Base-by-base conservation (phyloP, 2,329 filamentous ascomycete species). In the Ophiostoma perfectum region DNA sequence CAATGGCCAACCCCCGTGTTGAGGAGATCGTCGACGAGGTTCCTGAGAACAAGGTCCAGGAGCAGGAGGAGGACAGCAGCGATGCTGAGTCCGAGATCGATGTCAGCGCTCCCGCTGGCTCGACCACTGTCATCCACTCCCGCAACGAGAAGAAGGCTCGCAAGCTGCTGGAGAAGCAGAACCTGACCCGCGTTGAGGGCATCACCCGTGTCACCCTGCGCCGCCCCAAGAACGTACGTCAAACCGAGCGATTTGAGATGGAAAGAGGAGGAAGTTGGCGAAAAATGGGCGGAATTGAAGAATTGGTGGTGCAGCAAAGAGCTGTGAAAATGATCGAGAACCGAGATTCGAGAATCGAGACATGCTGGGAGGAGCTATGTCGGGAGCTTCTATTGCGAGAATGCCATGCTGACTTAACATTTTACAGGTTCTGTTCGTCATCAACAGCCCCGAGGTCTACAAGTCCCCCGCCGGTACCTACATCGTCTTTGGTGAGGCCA, bases 81-180 rank as follows among this genome's bases (percentile, higher is more conserved):
- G 89, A 92, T 74, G 72, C 69, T 44, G 91, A 90, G 77, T 91
- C 90, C 76, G 90, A 90, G 76, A 89, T 86, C 76, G 93, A 95
- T 80, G 89, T 87, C 72, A 88, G 84, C 74, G 87, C 87, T 71
- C 78, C 80, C 72, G 90, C 91, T 74, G 95, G 94, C 78, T 91
- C 93, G 77, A 88, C 90, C 73, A 90, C 94, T 78, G 88, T 95
- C 76, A 90, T 99, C 78, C 94, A 98, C 88, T 97, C 92, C 79
- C 93, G 95, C 82, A 98, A 98, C 85, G 95, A 99, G 90, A 99
- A 99, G 91, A 99, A 99, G 90, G 96, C 95, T 77, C 90, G 95
- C 84, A 99, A 99, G 88, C 93, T 93, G 78, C 96, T 99, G 80
- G 91, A 93, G 81, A 99, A 99, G 89, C 89, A 98, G 78, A 93